phyloP scores from a whole-genome alignment of 495 filamentous ascomycete genomes.

The Bathelium albidoporum region DNA sequence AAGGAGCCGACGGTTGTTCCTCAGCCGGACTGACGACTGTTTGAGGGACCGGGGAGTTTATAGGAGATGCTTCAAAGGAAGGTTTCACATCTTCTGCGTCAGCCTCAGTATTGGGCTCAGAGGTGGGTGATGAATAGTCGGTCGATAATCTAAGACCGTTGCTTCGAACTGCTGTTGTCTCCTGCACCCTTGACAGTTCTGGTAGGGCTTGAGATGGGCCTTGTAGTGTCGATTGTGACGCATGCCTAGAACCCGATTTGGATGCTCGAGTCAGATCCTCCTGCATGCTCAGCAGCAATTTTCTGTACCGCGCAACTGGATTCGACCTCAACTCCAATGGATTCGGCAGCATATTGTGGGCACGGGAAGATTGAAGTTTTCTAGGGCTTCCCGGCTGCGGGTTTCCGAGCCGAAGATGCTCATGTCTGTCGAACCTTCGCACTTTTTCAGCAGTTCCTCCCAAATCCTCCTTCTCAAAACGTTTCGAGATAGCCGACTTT shows the following conservation, averaged over 20 bases:
- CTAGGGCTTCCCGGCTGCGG: neutral
- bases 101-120: neutral
- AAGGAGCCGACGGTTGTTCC: neutral
- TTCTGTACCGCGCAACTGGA: neutral
- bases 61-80: neutral
- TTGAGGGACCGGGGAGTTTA: neutral
- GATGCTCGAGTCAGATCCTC: neutral
- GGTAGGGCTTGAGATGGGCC: neutral
- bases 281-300: neutral
- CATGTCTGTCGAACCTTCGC: neutral
- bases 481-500: neutral
- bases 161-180: neutral
- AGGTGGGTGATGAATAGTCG: neutral
- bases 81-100: neutral
- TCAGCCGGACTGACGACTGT: neutral
- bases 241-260: neutral
- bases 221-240: neutral
- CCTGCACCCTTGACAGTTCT: neutral
- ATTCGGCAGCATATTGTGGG: neutral
- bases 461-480: no score
- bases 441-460: conserved; percentile 2
- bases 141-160: neutral
- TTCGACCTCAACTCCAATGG: neutral
- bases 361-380: neutral
- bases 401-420: neutral